Percentiles rank a stretch among this genome's conserved stretches.
Evolutionary conservation across 129 eudicot species (phyloP).

Genomic region (Chrysanthemum seticuspe): DNA sequence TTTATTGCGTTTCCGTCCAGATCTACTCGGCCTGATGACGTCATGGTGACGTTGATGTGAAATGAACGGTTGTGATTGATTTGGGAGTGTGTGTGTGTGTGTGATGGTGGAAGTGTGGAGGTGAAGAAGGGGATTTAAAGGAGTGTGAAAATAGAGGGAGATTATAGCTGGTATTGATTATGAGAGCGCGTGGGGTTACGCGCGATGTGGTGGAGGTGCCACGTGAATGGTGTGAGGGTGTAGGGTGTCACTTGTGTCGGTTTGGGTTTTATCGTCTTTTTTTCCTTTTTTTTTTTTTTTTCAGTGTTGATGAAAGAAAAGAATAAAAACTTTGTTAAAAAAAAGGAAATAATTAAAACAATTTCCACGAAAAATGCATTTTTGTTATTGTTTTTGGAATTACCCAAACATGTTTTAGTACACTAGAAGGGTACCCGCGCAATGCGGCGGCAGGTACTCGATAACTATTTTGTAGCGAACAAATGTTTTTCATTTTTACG

Average conservation of each 20-base stretch:
- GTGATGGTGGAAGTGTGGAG: neutral
- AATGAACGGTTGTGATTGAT: neutral
- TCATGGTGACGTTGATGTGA: conserved; percentile 3
- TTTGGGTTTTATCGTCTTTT: neutral
- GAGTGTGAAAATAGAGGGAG: conserved; percentile 22
- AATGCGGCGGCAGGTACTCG: no score
- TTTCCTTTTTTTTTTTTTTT: no score
- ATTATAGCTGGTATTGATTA: neutral
- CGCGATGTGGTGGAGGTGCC: neutral
- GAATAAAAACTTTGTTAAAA: no score
- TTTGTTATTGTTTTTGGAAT: no score
- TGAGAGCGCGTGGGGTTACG: no score
- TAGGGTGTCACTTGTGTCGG: conserved; percentile 14
- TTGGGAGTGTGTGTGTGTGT: neutral
- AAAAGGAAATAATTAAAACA: no score
- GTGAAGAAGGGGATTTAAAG: conserved; percentile 21
- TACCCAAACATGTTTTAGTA: no score
- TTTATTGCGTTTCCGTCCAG: conserved; percentile 85
- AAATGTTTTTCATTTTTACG: no score
- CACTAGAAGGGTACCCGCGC: no score
- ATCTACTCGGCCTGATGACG: conserved; percentile 62
- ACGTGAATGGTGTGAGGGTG: conserved; percentile 13
- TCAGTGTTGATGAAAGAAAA: no score
- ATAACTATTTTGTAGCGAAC: no score
- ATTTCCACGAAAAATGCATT: no score